phyloP scores from a whole-genome alignment of 345 rosid genomes.

The Corchorus olitorius region DNA sequence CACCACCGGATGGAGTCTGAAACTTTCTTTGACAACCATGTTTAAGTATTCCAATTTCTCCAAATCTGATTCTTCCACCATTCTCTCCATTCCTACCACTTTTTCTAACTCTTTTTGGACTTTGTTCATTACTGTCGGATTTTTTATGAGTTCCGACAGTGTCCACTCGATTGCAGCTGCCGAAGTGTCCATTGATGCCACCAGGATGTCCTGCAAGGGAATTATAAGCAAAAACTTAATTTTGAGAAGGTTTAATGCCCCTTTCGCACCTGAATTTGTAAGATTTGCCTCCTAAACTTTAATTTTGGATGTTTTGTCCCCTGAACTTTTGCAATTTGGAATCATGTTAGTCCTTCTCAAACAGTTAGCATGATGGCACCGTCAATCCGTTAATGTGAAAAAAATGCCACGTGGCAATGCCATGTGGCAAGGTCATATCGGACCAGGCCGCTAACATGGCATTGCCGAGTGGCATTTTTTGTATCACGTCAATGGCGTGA shows the following conservation, averaged over 20 bases:
- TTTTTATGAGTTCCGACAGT: conserved; percentile 34
- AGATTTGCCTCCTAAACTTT: too few species aligned
- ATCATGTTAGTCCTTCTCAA: too few species aligned
- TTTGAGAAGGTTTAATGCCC: background rate
- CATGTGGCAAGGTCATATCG: too few species aligned
- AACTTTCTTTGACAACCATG: conserved; percentile 48
- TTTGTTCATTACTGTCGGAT: conserved; percentile 38
- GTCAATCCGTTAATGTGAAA: too few species aligned
- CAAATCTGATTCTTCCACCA: conserved; percentile 50
- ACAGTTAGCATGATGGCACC: too few species aligned
- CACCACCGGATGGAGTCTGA: conserved; percentile 47
- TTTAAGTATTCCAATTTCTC: conserved; percentile 34
- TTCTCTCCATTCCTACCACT: conserved; percentile 38
- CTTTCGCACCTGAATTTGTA: too few species aligned
- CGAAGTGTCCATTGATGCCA: conserved; percentile 35
- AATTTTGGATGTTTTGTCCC: too few species aligned
- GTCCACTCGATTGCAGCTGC: conserved; percentile 37
- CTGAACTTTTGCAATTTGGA: too few species aligned
- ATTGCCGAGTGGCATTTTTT: too few species aligned
- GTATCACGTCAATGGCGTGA: too few species aligned
- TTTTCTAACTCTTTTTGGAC: conserved; percentile 42
- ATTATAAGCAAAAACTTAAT: background rate
- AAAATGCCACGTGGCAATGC: too few species aligned
- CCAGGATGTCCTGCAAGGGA: conserved; percentile 34
- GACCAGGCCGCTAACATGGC: too few species aligned